A percentile compares a stretch with the other conserved stretches of the same genome.
phyloP scores from a whole-genome alignment of 2,329 filamentous ascomycete genomes.

The Neonectria sp. region DNA sequence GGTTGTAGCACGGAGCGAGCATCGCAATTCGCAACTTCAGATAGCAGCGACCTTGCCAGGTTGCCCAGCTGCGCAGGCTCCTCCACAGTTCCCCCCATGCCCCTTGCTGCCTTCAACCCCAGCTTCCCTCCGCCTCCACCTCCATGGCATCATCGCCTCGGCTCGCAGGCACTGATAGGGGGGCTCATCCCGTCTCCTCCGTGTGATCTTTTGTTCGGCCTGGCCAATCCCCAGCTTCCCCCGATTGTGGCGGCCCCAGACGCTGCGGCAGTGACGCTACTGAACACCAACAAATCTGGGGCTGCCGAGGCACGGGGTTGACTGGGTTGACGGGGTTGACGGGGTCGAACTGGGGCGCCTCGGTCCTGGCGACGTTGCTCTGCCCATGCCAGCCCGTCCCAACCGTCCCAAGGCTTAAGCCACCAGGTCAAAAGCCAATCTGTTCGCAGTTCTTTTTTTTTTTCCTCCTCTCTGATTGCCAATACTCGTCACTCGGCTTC shows the following conservation, averaged over 20 bases:
- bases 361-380: slow-evolving; percentile 32
- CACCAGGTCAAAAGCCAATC: slow-evolving; percentile 26
- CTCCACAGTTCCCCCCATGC: too few relatives aligned
- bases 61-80: background rate
- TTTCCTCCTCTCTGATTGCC: background rate
- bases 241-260: slow-evolving; percentile 22
- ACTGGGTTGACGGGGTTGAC: background rate
- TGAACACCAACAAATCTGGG: slow-evolving; percentile 44
- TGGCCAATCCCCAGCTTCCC: slow-evolving; percentile 17
- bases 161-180: slow-evolving; percentile 38
- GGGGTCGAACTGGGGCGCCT: slow-evolving; percentile 36
- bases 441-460: slow-evolving; percentile 8
- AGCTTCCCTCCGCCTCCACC: slow-evolving; percentile 19
- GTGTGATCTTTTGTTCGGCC: slow-evolving; percentile 2
- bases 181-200: slow-evolving; percentile 26
- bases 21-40: slow-evolving; percentile 11
- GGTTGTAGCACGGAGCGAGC: background rate
- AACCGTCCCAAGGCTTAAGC: slow-evolving; percentile 6
- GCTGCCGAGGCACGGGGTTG: slow-evolving; percentile 48
- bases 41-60: slow-evolving; percentile 3
- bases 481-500: background rate
- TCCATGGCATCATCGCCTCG: slow-evolving; percentile 38
- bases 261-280: slow-evolving; percentile 27
- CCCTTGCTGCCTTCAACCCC: slow-evolving; percentile 6
- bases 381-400: slow-evolving; percentile 18